These are phyloP conservation scores for Phytopythium aichiense DNA, from an alignment of 352 stramenopile genomes.

Conservation along the genomic window DNA sequence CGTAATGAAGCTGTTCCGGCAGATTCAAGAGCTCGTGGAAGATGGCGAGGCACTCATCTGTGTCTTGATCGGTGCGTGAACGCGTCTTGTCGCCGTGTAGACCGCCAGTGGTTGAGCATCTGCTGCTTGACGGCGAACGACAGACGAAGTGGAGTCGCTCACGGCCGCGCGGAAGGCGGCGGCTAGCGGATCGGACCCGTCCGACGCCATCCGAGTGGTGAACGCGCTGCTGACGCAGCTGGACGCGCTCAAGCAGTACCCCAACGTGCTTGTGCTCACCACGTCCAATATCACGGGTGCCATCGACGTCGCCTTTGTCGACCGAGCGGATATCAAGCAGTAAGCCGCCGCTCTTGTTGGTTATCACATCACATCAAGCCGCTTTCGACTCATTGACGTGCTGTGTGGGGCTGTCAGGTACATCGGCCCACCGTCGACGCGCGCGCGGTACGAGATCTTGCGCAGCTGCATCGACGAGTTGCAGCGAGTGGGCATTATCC, in stretches of 20 bases:
- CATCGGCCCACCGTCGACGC: slow-evolving; percentile 51
- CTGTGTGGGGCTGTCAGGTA: slow-evolving; percentile 22
- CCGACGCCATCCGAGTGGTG: slow-evolving; percentile 89
- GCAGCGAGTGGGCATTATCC: slow-evolving; percentile 62
- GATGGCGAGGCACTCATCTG: slow-evolving; percentile 86
- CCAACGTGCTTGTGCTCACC: slow-evolving; percentile 92
- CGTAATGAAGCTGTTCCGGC: slow-evolving; percentile 89
- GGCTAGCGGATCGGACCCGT: slow-evolving; percentile 78
- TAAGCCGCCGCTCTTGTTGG: slow-evolving; percentile 32
- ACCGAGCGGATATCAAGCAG: slow-evolving; percentile 91
- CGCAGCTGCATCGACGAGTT: slow-evolving; percentile 82
- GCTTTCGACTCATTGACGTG: neutral
- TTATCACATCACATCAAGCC: neutral
- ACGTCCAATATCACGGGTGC: slow-evolving; percentile 92
- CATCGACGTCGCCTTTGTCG: slow-evolving; percentile 92
- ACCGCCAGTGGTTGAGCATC: neutral
- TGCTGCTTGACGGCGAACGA: neutral
- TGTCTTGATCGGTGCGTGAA: slow-evolving; percentile 82
- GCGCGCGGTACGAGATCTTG: slow-evolving; percentile 84
- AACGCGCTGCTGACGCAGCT: slow-evolving; percentile 91
- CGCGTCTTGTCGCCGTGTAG: neutral
- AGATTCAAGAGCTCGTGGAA: slow-evolving; percentile 89
- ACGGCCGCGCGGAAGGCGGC: slow-evolving; percentile 73
- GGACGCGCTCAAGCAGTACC: slow-evolving; percentile 74
- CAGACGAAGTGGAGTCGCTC: slow-evolving; percentile 92